Base-by-base conservation (phyloP, 352 stramenopile species). In the Phytophthora fragariae region DNA sequence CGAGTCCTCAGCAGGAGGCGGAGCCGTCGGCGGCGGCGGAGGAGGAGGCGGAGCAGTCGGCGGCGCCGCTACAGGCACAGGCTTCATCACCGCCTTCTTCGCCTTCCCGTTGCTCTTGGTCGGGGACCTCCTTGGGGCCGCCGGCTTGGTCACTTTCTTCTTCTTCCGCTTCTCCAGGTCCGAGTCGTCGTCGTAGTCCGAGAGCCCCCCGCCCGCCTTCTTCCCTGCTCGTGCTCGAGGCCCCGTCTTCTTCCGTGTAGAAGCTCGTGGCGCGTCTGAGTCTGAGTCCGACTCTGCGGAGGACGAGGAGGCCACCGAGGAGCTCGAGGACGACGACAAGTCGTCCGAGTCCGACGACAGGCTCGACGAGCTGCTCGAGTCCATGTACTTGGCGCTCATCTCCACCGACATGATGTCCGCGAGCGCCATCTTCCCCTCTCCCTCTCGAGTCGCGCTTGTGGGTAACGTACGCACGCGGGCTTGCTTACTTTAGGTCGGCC, bases 301-400 rank as follows among this genome's bases (percentile, higher is more conserved):
- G 17, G 74, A 87, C 21, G 80, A 86, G 10, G 72, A 81, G 12
- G 76, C 77, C 8, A 56, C 73, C 14, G 78, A 90, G 8, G 79
- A 89, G 39, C 76, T 80, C 0, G 80, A 82, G 2, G 73, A 86
- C 14, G 72, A 84, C n/a, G 73, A 83, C 27, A 79, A 44, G 50
- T 89, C 81, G 47, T 88, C 82, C 55, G 83, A 92, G 65, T 92
- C 85, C n/a, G 87, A 94, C 31, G 85, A 92, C 49, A 86, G 72
- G 64, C 85, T 92, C 14, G 85, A 92, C 11, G 87, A 94, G 59
- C 87, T 94, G 71, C 87, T 94, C 2, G 85, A 92, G 70, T 88
- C 83, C 68, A 91, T 81, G 69, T 93, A 93, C 69, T 94, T 92
- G 60, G 79, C 80, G 68, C 83, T 86, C 73, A 85, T 86, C 61